phyloP scores from a whole-genome alignment of 2,329 filamentous ascomycete genomes.

The Fusarium nisikadoi region DNA sequence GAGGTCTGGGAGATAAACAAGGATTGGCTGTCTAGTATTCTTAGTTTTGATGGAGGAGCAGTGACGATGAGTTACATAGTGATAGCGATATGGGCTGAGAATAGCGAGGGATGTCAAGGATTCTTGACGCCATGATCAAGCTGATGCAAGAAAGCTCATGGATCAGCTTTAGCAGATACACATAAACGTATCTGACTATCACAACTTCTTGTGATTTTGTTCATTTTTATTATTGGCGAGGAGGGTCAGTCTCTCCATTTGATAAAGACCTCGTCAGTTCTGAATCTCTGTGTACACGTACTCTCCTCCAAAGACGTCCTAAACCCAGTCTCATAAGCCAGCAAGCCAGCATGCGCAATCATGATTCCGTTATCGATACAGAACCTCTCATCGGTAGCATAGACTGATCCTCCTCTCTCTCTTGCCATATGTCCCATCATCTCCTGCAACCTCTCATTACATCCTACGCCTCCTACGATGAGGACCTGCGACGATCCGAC shows the following conservation, averaged over 20 bases:
- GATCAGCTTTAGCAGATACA: slow-evolving; percentile 5
- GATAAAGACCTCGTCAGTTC: slow-evolving; percentile 83
- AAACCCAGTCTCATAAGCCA: slow-evolving; percentile 86
- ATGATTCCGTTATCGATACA: slow-evolving; percentile 99
- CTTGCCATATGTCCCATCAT: slow-evolving; percentile 98
- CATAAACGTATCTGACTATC: background rate
- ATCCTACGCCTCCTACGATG: slow-evolving; percentile 95
- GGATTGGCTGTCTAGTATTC: background rate
- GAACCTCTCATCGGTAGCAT: slow-evolving; percentile 95
- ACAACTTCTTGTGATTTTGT: background rate
- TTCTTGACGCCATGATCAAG: background rate
- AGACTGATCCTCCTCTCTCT: slow-evolving; percentile 89
- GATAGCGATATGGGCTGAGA: background rate
- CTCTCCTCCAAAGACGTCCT: slow-evolving; percentile 81
- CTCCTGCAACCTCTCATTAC: slow-evolving; percentile 91
- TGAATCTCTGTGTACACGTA: slow-evolving; percentile 84
- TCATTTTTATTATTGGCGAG: background rate
- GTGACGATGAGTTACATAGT: background rate
- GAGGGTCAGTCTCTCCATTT: slow-evolving; percentile 75
- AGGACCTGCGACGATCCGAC: slow-evolving; percentile 91
- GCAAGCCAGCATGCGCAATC: slow-evolving; percentile 94
- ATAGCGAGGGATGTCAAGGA: background rate
- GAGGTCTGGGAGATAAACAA: background rate
- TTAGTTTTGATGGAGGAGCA: background rate
- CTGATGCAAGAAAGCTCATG: background rate